Evolutionary conservation across 2,329 filamentous ascomycete genomes (phyloP).

Genomic region (Microdochium bolleyi): DNA sequence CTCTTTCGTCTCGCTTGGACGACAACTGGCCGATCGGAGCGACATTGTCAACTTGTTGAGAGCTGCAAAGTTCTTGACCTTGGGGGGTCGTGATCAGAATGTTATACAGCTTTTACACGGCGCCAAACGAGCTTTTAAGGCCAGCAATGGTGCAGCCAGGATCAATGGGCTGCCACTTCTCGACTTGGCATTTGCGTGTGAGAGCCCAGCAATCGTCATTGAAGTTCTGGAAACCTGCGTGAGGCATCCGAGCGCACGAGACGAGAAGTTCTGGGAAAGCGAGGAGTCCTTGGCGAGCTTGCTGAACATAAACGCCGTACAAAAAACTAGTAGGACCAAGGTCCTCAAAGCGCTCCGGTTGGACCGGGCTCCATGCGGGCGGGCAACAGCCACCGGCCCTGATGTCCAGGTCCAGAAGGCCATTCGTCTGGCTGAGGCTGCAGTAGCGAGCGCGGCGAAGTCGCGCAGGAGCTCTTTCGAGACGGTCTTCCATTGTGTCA

Average conservation of each 20-base stretch:
- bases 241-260: slow-evolving; percentile 3
- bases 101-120: background rate
- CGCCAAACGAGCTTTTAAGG: background rate
- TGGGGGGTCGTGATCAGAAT: background rate
- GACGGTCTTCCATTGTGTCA: background rate
- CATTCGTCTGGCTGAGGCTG: background rate
- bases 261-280: background rate
- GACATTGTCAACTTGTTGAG: background rate
- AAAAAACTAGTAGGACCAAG: background rate
- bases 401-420: background rate
- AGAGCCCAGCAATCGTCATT: background rate
- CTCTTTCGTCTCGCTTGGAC: background rate
- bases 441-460: background rate
- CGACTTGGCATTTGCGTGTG: background rate
- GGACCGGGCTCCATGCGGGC: background rate
- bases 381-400: background rate
- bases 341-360: background rate
- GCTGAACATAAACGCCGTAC: background rate
- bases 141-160: background rate
- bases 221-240: slow-evolving; percentile 6
- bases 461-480: background rate
- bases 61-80: background rate
- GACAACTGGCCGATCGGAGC: background rate
- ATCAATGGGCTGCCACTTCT: background rate
- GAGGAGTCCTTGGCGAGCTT: background rate